phyloP scores from a whole-genome alignment of 306 rosid species.

The Trichosanthes truncata region DNA sequence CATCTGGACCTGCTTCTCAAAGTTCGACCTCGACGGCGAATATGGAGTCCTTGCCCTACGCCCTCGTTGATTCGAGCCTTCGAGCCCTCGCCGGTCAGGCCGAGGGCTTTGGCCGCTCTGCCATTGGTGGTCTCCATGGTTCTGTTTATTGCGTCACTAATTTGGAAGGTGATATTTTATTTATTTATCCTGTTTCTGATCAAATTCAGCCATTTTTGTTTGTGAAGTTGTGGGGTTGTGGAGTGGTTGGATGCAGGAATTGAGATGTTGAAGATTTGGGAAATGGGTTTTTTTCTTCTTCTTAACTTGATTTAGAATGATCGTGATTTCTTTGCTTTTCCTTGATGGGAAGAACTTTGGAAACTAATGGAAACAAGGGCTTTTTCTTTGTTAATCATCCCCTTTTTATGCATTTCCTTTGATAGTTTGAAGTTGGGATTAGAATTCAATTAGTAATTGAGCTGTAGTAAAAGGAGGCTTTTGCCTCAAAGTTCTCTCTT shows the following conservation, averaged over 20 bases:
- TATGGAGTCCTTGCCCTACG: conserved; percentile 50
- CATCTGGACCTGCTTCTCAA: conserved; percentile 7
- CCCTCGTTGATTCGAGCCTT: conserved; percentile 49
- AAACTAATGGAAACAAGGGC: neutral
- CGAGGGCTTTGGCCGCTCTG: conserved; percentile 76
- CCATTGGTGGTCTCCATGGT: conserved; percentile 86
- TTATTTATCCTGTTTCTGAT: neutral
- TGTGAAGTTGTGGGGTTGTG: neutral
- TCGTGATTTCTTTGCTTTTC: neutral
- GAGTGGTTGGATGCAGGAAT: neutral
- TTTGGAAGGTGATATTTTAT: conserved; percentile 41
- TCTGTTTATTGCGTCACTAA: conserved; percentile 56
- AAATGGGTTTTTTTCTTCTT: neutral
- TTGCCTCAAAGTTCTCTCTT: neutral
- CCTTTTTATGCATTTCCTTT: neutral
- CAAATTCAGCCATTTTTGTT: neutral
- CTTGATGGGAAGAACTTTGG: neutral
- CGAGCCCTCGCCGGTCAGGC: conserved; percentile 77
- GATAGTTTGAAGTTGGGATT: neutral
- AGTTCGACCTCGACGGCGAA: conserved; percentile 17
- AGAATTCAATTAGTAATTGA: neutral
- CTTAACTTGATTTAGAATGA: neutral
- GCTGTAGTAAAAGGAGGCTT: neutral
- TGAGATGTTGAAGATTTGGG: neutral
- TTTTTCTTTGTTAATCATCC: neutral